Evolutionary conservation across 1,139 yeast genomes (phyloP).

Genomic region (Sugiyamaella neomexicana): DNA sequence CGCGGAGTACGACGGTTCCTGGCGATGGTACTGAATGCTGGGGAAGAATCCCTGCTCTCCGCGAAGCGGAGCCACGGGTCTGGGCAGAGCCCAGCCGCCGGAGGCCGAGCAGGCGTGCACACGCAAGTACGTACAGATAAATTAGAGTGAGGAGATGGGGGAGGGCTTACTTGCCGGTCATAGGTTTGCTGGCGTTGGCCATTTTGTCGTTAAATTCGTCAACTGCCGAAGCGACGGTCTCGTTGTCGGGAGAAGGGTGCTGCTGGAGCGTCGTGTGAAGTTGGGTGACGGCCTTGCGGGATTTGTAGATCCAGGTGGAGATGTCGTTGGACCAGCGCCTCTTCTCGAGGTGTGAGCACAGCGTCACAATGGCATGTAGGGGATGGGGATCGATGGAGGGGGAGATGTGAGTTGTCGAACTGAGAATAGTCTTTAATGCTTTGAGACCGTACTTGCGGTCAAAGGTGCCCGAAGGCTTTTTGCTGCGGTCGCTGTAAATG

Average conservation of each 20-base stretch:
- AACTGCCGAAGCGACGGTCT: slow-evolving; percentile 10
- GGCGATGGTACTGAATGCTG: too few relatives aligned
- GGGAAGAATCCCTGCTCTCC: not conserved
- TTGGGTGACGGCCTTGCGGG: slow-evolving; percentile 6
- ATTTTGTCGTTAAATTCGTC: slow-evolving; percentile 23
- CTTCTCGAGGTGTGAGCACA: slow-evolving; percentile 16
- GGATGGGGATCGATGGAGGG: not conserved
- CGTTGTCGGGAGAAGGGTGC: slow-evolving; percentile 6
- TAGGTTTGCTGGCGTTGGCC: slow-evolving; percentile 15
- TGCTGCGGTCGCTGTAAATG: slow-evolving; percentile 7
- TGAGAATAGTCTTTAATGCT: slow-evolving; percentile 23
- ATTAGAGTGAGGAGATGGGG: too few relatives aligned
- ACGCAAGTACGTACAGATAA: not conserved
- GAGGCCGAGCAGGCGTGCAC: too few relatives aligned
- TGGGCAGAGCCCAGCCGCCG: not conserved
- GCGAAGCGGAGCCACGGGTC: not conserved
- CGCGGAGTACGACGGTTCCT: too few relatives aligned
- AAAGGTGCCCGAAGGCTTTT: slow-evolving; percentile 11
- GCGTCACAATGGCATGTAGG: slow-evolving; percentile 16
- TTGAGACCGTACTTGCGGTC: slow-evolving; percentile 20
- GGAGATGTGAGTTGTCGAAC: slow-evolving; percentile 10
- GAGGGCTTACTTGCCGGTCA: not conserved
- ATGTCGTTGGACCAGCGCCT: slow-evolving; percentile 17
- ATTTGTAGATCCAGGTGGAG: slow-evolving; percentile 19
- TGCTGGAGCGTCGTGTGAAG: slow-evolving; percentile 1